A percentile compares a stretch with the other conserved stretches of the same genome.
Conservation (phyloP, 768 basidiomycete species). For the Amanita exitialis region DNA sequence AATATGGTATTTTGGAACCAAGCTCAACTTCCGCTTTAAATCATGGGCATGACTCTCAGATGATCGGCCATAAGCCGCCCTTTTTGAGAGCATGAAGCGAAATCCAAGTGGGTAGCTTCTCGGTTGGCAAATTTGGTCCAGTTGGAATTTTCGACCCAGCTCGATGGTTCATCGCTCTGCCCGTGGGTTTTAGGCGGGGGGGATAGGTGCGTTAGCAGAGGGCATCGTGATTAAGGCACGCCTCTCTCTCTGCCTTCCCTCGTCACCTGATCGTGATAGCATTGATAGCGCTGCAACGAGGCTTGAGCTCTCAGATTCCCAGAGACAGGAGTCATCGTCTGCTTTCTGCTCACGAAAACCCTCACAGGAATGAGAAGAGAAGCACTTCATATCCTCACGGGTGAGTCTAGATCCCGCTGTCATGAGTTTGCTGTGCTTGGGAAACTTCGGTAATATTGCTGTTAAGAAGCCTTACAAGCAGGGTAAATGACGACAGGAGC, state of each 20-base stretch:
- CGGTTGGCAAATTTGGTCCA: no score
- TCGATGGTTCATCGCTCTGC: background rate
- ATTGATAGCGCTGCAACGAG: no score
- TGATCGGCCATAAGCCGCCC: background rate
- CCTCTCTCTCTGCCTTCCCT: background rate
- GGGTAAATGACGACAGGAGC: no score
- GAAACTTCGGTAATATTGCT: background rate
- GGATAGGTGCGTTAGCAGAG: no score
- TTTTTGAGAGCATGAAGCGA: no score
- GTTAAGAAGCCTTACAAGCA: background rate
- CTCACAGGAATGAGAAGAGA: background rate
- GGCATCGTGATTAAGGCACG: background rate
- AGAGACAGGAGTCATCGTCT: no score
- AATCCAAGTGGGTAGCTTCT: no score
- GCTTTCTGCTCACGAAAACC: background rate
- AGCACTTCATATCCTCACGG: background rate
- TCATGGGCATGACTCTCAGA: background rate
- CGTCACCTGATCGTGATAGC: background rate
- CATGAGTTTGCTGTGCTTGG: background rate
- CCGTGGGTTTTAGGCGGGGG: background rate
- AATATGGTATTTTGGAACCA: background rate
- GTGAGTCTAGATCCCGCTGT: background rate
- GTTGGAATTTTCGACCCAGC: background rate
- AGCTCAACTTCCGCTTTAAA: background rate
- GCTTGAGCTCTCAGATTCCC: no score